phyloP scores from a whole-genome alignment of 73 alveolate species.

The Tetrahymena thermophila region DNA sequence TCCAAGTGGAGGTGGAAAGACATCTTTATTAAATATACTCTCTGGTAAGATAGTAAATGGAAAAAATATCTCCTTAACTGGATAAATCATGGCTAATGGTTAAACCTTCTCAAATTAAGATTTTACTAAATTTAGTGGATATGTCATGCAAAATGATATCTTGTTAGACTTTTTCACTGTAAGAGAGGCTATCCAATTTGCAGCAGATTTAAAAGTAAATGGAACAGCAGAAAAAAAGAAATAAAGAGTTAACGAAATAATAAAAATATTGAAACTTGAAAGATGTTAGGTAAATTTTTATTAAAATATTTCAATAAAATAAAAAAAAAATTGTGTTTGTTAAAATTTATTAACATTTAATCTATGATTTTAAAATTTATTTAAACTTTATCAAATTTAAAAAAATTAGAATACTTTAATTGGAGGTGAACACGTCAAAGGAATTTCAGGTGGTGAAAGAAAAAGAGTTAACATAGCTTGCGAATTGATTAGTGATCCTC shows the following conservation, averaged over 20 bases:
- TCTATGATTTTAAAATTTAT: too few species aligned
- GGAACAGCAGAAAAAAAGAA: background rate
- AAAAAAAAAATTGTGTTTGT: too few species aligned
- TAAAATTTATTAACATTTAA: too few species aligned
- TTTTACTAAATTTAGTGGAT: slow-evolving; percentile 22
- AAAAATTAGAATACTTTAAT: slow-evolving; percentile 14
- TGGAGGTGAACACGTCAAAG: slow-evolving; percentile 25
- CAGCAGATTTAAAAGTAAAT: slow-evolving; percentile 11
- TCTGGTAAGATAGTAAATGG: background rate
- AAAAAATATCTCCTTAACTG: background rate
- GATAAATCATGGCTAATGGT: slow-evolving; percentile 18
- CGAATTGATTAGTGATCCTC: slow-evolving; percentile 29
- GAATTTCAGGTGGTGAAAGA: slow-evolving; percentile 44
- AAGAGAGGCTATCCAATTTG: slow-evolving; percentile 20
- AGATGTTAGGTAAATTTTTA: background rate
- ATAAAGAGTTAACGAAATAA: slow-evolving; percentile 2
- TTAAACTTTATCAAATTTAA: too few species aligned
- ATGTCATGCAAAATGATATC: slow-evolving; percentile 35
- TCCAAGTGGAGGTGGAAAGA: slow-evolving; percentile 45
- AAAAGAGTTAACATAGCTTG: slow-evolving; percentile 27
- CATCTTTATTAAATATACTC: slow-evolving; percentile 7
- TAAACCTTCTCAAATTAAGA: background rate
- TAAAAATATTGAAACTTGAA: slow-evolving; percentile 1
- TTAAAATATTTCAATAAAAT: background rate
- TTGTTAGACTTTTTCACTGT: slow-evolving; percentile 29